Base-by-base conservation (phyloP, 2,329 filamentous ascomycete species). In the Zymoseptoria tritici region DNA sequence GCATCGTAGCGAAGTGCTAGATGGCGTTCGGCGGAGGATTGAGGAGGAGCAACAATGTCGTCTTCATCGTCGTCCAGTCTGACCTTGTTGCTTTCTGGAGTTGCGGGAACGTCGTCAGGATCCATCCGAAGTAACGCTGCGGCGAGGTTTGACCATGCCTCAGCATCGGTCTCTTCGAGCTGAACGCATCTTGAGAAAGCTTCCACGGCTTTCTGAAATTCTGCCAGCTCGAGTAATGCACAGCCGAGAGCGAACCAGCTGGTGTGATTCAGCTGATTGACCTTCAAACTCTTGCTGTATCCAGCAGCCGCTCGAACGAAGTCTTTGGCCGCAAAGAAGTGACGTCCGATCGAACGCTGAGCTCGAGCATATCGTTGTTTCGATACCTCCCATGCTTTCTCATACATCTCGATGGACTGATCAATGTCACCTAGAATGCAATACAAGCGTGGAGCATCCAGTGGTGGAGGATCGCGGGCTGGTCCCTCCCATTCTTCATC, bases 391-490 rank as follows among this genome's bases (percentile, higher is more conserved):
- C 94, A 99, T 0, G 93, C 91, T 13, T 87, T 88, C 64, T 90
- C 83, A 76, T 95, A 99, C 76, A 92, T 84, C 9, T 77, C 73
- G 0, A 87, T 81, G 9, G 94, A 83, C 21, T 85, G 80, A 66
- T 96, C 90, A 16, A 99, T 81, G 67, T 99, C 94, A 19, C 93
- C 94, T 1, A 99, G 79, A 59, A 99, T 97, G 71, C 93, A 97
- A 78, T 92, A 93, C 4, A 97, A 78, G 0, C 94, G 85, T 0
- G 94, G 89, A 1, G 93, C 90, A 71, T 97, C 90, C 1, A 88
- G 81, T 0, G 91, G 91, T 0, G 89, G 78, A 0, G 90, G 88
- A 4, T 82, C 77, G 1, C 86, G 80, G 68, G 90, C 87, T 1
- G 85, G 80, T 0, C 91, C 91, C 76, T 87, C 75, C 86, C 84